Evolutionary conservation across 1,284 basidiomycete species (phyloP).

Genomic region (Pseudozyma pruni): DNA sequence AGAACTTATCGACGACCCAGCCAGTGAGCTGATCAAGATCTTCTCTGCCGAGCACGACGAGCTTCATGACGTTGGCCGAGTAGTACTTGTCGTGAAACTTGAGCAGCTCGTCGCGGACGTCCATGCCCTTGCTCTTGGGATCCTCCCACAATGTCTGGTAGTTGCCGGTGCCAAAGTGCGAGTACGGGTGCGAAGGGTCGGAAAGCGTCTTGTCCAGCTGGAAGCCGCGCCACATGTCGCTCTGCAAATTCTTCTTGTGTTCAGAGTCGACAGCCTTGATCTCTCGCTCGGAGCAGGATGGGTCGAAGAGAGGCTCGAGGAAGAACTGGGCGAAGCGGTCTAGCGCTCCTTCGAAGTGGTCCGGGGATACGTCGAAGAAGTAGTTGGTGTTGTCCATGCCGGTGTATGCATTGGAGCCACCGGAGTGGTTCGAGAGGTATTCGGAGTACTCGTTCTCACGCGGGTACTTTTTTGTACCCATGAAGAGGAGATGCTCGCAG

Average conservation of each 20-base stretch:
- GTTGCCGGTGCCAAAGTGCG: constrained; percentile 94
- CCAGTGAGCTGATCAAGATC: constrained; percentile 81
- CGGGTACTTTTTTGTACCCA: constrained; percentile 74
- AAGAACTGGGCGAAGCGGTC: constrained; percentile 95
- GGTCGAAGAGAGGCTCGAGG: constrained; percentile 87
- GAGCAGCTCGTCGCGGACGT: constrained; percentile 88
- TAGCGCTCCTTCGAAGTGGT: constrained; percentile 84
- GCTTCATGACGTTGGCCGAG: constrained; percentile 90
- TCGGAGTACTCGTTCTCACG: constrained; percentile 69
- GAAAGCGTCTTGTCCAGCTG: constrained; percentile 93
- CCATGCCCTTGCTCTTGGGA: constrained; percentile 75
- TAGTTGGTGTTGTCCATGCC: constrained; percentile 93
- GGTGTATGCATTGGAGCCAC: constrained; percentile 92
- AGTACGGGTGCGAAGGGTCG: constrained; percentile 81
- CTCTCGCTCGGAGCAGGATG: constrained; percentile 91
- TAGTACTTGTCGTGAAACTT: constrained; percentile 96
- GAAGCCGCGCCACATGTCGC: constrained; percentile 95
- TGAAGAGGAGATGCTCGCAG: constrained; percentile 94
- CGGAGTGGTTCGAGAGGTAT: constrained; percentile 90
- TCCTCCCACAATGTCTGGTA: constrained; percentile 80
- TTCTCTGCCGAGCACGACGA: constrained; percentile 90
- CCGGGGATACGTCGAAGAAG: constrained; percentile 87
- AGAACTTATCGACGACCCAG: constrained; percentile 80
- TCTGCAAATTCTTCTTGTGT: constrained; percentile 96
- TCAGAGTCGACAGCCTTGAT: constrained; percentile 98